Conservation (phyloP, 1,284 basidiomycete species). For the Pseudozyma sp. region DNA sequence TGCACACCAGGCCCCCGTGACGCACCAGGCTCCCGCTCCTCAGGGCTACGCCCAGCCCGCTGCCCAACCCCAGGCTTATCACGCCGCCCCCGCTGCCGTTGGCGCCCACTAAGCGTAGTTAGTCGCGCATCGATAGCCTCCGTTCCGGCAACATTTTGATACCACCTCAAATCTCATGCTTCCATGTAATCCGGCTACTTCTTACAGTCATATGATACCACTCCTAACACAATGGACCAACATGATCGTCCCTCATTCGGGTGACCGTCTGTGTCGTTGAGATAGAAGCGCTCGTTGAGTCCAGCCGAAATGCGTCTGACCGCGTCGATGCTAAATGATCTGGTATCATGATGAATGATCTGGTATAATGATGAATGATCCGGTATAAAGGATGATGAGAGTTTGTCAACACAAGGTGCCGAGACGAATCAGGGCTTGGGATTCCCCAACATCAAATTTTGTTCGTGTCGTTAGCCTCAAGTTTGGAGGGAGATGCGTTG, state of each 20-base stretch:
- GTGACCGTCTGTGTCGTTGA: too few species aligned
- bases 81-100: not conserved
- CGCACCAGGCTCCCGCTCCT: constrained; percentile 11
- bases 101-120: not conserved
- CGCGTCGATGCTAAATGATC: too few species aligned
- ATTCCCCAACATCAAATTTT: too few species aligned
- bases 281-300: too few species aligned
- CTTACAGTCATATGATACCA: not conserved
- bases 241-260: too few species aligned
- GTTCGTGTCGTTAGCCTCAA: not conserved
- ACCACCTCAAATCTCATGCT: not conserved
- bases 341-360: too few species aligned
- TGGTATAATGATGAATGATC: too few species aligned
- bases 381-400: too few species aligned
- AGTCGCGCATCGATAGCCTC: not conserved
- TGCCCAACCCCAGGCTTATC: constrained; percentile 1
- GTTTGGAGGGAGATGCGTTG: not conserved
- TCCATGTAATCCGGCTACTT: not conserved
- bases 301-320: too few species aligned
- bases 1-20: constrained; percentile 16
- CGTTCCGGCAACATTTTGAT: constrained; percentile 1
- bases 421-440: too few species aligned
- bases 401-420: too few species aligned
- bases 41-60: not conserved
- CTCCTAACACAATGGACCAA: too few species aligned